A percentile compares a stretch with the other conserved stretches of the same genome.
Conservation (phyloP, 495 filamentous ascomycete species). For the Apodospora peruviana region DNA sequence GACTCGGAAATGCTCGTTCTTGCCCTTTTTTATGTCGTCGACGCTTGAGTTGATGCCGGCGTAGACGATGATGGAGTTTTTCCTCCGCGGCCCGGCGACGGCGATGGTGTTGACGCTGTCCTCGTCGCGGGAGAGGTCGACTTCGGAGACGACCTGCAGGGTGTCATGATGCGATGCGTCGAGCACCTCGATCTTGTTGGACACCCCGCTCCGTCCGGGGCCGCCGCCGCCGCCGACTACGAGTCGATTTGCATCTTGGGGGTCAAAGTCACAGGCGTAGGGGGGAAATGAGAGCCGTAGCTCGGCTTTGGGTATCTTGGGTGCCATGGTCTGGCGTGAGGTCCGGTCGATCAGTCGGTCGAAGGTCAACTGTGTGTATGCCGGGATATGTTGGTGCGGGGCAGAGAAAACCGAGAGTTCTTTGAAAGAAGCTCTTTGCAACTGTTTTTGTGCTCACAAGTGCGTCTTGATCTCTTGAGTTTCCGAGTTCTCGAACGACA, state of each 20-base stretch:
- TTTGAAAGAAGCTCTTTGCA: not conserved
- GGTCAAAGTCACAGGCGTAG: conserved; percentile 84
- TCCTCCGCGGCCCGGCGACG: conserved; percentile 51
- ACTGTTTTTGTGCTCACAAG: no score
- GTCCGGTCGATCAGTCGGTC: not conserved
- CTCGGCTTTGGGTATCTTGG: conserved; percentile 20
- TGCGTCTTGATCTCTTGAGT: no score
- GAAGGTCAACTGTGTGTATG: no score
- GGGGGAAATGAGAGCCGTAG: conserved; percentile 70
- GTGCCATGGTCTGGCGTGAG: no score
- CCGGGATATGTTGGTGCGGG: no score
- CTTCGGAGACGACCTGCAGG: conserved; percentile 60
- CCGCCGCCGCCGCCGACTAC: conserved; percentile 91
- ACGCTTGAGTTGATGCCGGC: conserved; percentile 84
- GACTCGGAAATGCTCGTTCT: conserved; percentile 84
- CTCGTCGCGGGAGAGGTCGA: conserved; percentile 80
- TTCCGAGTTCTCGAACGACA: no score
- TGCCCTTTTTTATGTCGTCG: conserved; percentile 61
- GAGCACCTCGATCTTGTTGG: conserved; percentile 81
- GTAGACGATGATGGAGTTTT: conserved; percentile 56
- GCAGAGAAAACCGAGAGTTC: not conserved
- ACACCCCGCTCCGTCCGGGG: conserved; percentile 75
- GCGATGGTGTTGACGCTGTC: conserved; percentile 86
- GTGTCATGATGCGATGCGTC: conserved; percentile 57
- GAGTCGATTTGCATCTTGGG: conserved; percentile 64